These are phyloP conservation scores for Sclerotinia sclerotiorum DNA, from an alignment of 2,329 filamentous ascomycete genomes.

Conservation along the genomic window DNA sequence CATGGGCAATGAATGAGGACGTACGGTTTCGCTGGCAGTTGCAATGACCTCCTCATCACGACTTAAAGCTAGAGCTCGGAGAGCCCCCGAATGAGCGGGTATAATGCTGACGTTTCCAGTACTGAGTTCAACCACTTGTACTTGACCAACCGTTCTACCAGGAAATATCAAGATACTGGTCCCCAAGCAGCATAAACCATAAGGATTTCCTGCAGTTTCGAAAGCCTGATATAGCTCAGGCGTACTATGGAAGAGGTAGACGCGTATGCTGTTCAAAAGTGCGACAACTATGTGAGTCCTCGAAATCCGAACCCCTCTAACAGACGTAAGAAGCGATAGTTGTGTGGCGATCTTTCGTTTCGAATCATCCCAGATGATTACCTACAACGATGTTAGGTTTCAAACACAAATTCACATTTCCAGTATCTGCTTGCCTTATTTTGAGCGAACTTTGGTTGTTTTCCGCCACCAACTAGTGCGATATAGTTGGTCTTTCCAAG, in stretches of 20 bases:
- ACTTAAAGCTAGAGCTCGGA: slow-evolving; percentile 79
- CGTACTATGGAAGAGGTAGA: slow-evolving; percentile 76
- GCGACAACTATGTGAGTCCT: slow-evolving; percentile 76
- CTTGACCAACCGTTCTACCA: slow-evolving; percentile 81
- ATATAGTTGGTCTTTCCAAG: slow-evolving; percentile 84
- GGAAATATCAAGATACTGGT: slow-evolving; percentile 77
- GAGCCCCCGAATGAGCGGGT: slow-evolving; percentile 77
- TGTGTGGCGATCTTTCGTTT: slow-evolving; percentile 73
- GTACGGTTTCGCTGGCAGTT: slow-evolving; percentile 80
- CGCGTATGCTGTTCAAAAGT: slow-evolving; percentile 75
- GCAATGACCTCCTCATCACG: slow-evolving; percentile 78
- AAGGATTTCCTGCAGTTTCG: slow-evolving; percentile 81
- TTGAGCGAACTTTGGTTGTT: slow-evolving; percentile 78
- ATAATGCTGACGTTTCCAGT: slow-evolving; percentile 89
- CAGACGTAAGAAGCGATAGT: slow-evolving; percentile 75
- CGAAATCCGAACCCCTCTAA: slow-evolving; percentile 77
- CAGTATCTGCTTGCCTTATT: slow-evolving; percentile 63
- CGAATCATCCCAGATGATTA: slow-evolving; percentile 89
- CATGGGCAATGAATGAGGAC: slow-evolving; percentile 21
- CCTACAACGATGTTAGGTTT: slow-evolving; percentile 44
- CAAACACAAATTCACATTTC: neutral
- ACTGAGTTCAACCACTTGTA: slow-evolving; percentile 78
- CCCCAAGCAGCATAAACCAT: slow-evolving; percentile 77
- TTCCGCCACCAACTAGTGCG: slow-evolving; percentile 85
- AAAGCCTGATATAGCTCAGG: slow-evolving; percentile 71